Conservation (phyloP, 371 early-diverging fungal species). For the Chytridium lagenaria region DNA sequence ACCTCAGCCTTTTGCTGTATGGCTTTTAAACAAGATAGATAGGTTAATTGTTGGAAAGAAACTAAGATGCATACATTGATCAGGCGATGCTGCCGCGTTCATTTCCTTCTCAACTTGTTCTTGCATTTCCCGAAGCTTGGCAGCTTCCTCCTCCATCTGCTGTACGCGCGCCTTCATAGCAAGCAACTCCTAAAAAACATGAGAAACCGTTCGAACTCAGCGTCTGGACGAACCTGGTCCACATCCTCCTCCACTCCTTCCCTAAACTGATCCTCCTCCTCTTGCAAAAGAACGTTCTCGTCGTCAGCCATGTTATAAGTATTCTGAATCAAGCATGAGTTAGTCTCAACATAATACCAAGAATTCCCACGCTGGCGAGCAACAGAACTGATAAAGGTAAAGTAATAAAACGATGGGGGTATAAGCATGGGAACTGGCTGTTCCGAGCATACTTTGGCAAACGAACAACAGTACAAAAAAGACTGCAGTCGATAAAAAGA, state of each 20-base stretch:
- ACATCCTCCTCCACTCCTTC: conserved; percentile 14
- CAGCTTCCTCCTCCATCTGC: conserved; percentile 96
- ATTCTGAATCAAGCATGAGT: too few species aligned
- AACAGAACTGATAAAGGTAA: too few species aligned
- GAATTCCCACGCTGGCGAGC: too few species aligned
- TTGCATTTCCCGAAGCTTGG: conserved; percentile 89
- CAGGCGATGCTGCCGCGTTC: conserved; percentile 49
- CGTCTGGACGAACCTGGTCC: conserved; percentile 5
- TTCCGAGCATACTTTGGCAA: too few species aligned
- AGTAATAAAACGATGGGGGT: too few species aligned
- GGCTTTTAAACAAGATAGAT: not conserved
- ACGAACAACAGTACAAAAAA: too few species aligned
- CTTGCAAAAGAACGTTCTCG: not conserved
- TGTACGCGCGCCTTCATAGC: conserved; percentile 84
- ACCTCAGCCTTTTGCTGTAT: conserved; percentile 67
- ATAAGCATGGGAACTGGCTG: too few species aligned
- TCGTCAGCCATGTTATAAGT: conserved; percentile 14
- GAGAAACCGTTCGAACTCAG: not conserved
- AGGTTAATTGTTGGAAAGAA: not conserved
- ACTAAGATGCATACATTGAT: not conserved
- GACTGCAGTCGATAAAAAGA: too few species aligned
- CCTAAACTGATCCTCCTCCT: conserved; percentile 9
- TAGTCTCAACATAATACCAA: too few species aligned
- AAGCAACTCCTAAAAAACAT: conserved; percentile 41
- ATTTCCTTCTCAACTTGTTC: conserved; percentile 85